phyloP scores from a whole-genome alignment of 2,329 filamentous ascomycete genomes.

The Verruconis gallopava region DNA sequence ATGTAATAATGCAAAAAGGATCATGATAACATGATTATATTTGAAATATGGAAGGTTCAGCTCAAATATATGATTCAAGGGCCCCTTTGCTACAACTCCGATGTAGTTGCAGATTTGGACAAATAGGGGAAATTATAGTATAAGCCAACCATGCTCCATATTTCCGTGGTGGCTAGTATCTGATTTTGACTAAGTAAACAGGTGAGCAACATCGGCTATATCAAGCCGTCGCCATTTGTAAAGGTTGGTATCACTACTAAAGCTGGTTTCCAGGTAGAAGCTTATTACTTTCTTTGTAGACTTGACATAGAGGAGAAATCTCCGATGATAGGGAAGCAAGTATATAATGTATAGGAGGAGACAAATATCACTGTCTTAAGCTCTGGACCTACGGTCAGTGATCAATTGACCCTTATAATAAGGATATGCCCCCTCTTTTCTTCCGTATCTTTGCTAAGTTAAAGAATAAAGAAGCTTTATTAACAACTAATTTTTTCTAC shows the following conservation, averaged over 20 bases:
- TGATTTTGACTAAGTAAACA: too few species aligned
- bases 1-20: conserved; percentile 33
- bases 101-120: conserved; percentile 20
- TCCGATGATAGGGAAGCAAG: conserved; percentile 17
- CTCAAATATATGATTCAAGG: conserved; percentile 29
- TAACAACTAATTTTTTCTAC: background rate
- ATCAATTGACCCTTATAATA: conserved; percentile 3
- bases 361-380: conserved; percentile 6
- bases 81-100: conserved; percentile 22
- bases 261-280: conserved; percentile 12
- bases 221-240: conserved; percentile 21
- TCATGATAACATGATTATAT: conserved; percentile 21
- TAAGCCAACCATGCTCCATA: background rate
- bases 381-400: conserved; percentile 10
- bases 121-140: conserved; percentile 1
- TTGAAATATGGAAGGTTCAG: conserved; percentile 15
- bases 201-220: conserved; percentile 11
- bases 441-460: conserved; percentile 8
- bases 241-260: conserved; percentile 17
- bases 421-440: conserved; percentile 18
- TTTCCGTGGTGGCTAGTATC: too few species aligned
- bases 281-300: conserved; percentile 15
- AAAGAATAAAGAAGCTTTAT: conserved; percentile 1
- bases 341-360: conserved; percentile 11
- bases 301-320: conserved; percentile 19